Base-by-base conservation (phyloP, 1,284 basidiomycete genomes). In the Trichosporon inkin region DNA sequence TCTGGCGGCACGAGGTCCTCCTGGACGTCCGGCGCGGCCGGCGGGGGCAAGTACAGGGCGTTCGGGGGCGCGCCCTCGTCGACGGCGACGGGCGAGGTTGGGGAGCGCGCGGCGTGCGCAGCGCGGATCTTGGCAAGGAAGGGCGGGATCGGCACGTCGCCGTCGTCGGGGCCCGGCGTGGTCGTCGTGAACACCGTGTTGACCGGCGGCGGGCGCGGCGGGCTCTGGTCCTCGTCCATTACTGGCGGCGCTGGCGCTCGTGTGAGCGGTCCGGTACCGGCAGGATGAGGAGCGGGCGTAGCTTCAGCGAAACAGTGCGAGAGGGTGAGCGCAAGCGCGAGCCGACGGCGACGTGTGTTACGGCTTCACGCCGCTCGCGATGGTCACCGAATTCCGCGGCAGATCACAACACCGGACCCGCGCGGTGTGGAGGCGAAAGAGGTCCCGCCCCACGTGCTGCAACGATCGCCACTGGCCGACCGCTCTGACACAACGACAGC, bases 1-100 rank as follows among this genome's bases (percentile, higher is more conserved):
- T 77, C 75, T 0, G 77, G 77, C 10, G 75, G 75, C 8, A 75
- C 70, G 14, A 77, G 67, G 53, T 74, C 74, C 52, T 78, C 76
- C 60, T 74, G 70, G 16, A 71, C 60, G 10, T 66, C 65, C 6
- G 75, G 73, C 22, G 71, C 59, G 2, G 71, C 71, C 1, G 75
- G 76, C 1, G 76, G 76, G 32, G 72, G 74, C 19, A 77, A 64
- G 62, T 78, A 78, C 0, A 78, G 67, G 4, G 76, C 67, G 49
- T 70, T 71, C 1, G 71, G 71, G 13, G 61, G 55, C 10, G 62
- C 36, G 6, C 24, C 17, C 2, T n/a, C 22, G 5, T 35, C 17
- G 17, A n/a, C 36, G 17, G 17, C 24, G 14, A 38, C 28, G 4
- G 34, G 53, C 8, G 44, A 32, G 3, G 41, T 19, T 10, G 57